These are phyloP conservation scores for Geranomyces michiganensis DNA, from an alignment of 192 early-diverging fungal species.

Conservation along the genomic window DNA sequence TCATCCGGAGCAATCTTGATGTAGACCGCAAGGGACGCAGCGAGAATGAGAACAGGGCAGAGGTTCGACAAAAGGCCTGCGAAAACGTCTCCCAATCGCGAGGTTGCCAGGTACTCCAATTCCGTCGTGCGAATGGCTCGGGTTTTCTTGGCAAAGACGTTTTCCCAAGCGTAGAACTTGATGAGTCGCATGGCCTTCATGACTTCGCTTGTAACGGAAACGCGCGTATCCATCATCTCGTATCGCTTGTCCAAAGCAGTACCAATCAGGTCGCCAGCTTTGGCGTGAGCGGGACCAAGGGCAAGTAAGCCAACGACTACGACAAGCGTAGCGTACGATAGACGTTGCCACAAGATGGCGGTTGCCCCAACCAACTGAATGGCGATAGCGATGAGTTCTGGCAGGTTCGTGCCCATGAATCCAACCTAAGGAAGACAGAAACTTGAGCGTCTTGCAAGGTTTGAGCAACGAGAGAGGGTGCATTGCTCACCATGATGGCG, in stretches of 20 bases:
- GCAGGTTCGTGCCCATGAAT: slow-evolving; percentile 22
- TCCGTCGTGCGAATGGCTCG: slow-evolving; percentile 24
- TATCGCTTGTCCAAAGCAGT: background rate
- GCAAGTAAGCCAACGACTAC: slow-evolving; percentile 2
- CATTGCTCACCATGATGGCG: slow-evolving; percentile 7
- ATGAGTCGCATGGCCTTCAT: slow-evolving; percentile 81
- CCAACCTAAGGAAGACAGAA: slow-evolving; percentile 3
- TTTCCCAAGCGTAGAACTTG: slow-evolving; percentile 88
- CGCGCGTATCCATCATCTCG: slow-evolving; percentile 2
- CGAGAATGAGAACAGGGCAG: slow-evolving; percentile 24
- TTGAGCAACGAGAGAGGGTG: slow-evolving; percentile 1
- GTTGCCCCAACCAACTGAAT: slow-evolving; percentile 19
- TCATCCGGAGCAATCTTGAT: slow-evolving; percentile 31
- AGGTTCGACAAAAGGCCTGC: slow-evolving; percentile 17
- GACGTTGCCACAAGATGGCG: slow-evolving; percentile 18
- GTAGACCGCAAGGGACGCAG: background rate
- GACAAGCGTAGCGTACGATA: slow-evolving; percentile 6
- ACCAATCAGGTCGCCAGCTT: background rate
- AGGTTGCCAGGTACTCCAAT: slow-evolving; percentile 6
- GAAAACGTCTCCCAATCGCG: slow-evolving; percentile 17
- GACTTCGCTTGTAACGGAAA: slow-evolving; percentile 57
- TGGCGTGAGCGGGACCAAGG: slow-evolving; percentile 13
- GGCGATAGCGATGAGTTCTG: slow-evolving; percentile 10
- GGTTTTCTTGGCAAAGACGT: slow-evolving; percentile 49
- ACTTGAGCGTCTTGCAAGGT: background rate